These are phyloP conservation scores for Scedosporium apiospermum DNA, from an alignment of 2,329 filamentous ascomycete genomes.

Conservation along the genomic window DNA sequence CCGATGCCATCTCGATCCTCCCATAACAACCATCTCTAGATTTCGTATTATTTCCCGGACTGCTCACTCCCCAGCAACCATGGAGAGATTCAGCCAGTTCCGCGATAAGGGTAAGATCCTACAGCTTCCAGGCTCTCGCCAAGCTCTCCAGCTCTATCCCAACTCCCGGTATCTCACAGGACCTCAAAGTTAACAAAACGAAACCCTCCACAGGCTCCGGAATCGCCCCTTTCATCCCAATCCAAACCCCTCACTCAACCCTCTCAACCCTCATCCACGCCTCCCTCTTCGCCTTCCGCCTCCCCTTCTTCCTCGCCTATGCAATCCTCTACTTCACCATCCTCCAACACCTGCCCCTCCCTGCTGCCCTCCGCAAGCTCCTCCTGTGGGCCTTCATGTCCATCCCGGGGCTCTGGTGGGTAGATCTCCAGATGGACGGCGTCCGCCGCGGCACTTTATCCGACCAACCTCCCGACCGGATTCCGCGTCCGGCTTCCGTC, in stretches of 20 bases:
- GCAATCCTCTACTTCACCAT: slow-evolving; percentile 65
- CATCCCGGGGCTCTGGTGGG: slow-evolving; percentile 93
- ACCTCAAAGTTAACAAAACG: background rate
- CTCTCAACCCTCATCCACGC: slow-evolving; percentile 55
- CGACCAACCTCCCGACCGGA: slow-evolving; percentile 59
- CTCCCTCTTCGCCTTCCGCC: slow-evolving; percentile 69
- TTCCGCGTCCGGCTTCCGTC: slow-evolving; percentile 70
- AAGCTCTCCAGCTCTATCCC: too few relatives aligned
- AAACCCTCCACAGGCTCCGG: slow-evolving; percentile 63
- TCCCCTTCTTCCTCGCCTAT: slow-evolving; percentile 66
- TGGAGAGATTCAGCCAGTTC: slow-evolving; percentile 95
- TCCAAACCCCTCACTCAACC: slow-evolving; percentile 54
- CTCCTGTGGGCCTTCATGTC: slow-evolving; percentile 80
- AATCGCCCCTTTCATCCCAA: slow-evolving; percentile 89
- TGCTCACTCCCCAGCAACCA: slow-evolving; percentile 24
- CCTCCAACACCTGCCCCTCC: slow-evolving; percentile 69
- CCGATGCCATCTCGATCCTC: background rate
- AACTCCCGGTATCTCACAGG: background rate
- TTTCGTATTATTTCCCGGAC: background rate
- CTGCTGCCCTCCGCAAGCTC: slow-evolving; percentile 60
- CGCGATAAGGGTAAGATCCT: slow-evolving; percentile 64
- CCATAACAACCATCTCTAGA: background rate
- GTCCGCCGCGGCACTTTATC: slow-evolving; percentile 85
- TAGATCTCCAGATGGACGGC: slow-evolving; percentile 95
- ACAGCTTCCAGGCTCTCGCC: background rate